These are phyloP conservation scores for Silybum marianum DNA, from an alignment of 129 eudicot genomes.

Conservation along the genomic window DNA sequence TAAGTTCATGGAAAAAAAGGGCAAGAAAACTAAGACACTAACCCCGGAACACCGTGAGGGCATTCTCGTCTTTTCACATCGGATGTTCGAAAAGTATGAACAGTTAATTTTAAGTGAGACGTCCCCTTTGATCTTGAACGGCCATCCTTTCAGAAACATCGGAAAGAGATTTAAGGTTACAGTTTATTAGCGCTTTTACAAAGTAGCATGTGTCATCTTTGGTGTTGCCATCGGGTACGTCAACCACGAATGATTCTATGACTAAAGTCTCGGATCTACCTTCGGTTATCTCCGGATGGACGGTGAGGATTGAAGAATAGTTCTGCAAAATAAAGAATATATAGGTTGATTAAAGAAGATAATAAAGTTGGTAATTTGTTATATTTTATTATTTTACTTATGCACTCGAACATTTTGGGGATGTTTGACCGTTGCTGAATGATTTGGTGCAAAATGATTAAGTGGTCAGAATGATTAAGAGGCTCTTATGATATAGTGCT, in stretches of 20 bases:
- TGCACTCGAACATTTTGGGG: not conserved
- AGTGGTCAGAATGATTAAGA: too few relatives aligned
- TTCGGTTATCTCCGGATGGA: conserved; percentile 56
- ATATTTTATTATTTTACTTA: not conserved
- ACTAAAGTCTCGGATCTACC: conserved; percentile 65
- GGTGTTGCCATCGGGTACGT: conserved; percentile 71
- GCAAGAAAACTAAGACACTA: not conserved
- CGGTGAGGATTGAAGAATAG: conserved; percentile 63
- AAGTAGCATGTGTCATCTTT: conserved; percentile 74
- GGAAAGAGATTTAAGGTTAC: conserved; percentile 67
- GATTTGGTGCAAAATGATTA: too few relatives aligned
- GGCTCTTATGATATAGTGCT: too few relatives aligned
- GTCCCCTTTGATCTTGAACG: conserved; percentile 20
- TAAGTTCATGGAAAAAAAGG: not conserved
- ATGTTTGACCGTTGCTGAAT: not conserved
- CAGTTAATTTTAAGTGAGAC: conserved; percentile 20
- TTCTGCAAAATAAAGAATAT: conserved; percentile 39
- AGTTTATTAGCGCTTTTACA: conserved; percentile 63
- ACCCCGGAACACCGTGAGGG: conserved; percentile 26
- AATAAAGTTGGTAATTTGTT: not conserved
- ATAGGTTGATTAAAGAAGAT: not conserved
- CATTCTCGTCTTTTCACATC: not conserved
- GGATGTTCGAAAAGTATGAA: not conserved
- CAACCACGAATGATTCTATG: conserved; percentile 64
- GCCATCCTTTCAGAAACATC: conserved; percentile 69